Evolutionary conservation across 179 eudicot genomes (phyloP).

Genomic region (Corrigiola litoralis): DNA sequence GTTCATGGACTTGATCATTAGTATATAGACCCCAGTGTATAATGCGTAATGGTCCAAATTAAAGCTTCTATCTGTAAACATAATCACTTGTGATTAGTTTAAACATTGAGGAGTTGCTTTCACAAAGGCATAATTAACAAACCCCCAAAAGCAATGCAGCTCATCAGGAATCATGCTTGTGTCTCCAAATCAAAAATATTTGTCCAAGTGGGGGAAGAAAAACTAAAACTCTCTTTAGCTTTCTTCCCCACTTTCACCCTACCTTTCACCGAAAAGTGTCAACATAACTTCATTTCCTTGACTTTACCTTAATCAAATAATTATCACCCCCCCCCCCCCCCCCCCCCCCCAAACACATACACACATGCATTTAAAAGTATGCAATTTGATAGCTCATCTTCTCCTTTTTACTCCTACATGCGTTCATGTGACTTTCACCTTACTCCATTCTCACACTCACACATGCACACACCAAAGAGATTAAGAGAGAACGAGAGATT

Average conservation of each 20-base stretch:
- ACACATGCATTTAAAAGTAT: not conserved
- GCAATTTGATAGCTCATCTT: conserved; percentile 9
- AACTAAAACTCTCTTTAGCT: not conserved
- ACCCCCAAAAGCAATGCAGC: too few relatives aligned
- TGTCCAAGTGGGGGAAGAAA: conserved; percentile 1
- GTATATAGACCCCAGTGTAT: too few relatives aligned
- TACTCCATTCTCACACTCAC: conserved; percentile 19
- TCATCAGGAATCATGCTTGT: too few relatives aligned
- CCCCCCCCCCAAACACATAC: not conserved
- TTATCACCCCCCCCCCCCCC: not conserved
- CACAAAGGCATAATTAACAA: too few relatives aligned
- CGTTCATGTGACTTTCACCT: conserved; percentile 17
- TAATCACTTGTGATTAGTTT: too few relatives aligned
- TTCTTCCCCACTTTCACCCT: not conserved
- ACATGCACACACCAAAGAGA: not conserved
- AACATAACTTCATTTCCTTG: conserved; percentile 17
- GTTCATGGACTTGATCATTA: too few relatives aligned
- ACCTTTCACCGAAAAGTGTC: conserved; percentile 37
- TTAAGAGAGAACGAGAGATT: not conserved
- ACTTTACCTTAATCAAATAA: conserved; percentile 22
- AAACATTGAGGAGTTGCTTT: too few relatives aligned
- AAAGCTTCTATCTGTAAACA: too few relatives aligned
- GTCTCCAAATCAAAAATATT: conserved; percentile 14
- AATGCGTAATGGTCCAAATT: too few relatives aligned
- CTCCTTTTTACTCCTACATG: conserved; percentile 9